Base-by-base conservation (phyloP, 1,284 basidiomycete genomes). In the Irpex lacteus region DNA sequence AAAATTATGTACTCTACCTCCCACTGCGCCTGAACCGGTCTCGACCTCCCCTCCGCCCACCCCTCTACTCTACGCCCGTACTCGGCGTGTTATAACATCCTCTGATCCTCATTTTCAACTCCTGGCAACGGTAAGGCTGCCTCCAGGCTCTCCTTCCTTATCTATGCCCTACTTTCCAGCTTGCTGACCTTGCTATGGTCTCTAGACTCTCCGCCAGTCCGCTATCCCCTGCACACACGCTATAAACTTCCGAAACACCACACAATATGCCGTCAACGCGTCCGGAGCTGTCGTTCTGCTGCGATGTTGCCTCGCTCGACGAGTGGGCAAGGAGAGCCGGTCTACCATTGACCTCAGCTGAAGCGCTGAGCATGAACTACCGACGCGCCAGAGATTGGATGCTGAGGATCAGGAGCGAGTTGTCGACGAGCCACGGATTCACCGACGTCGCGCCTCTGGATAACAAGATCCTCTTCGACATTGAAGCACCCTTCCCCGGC, bases 271-370 rank as follows among this genome's bases (percentile, higher is more conserved):
- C 60, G 72, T 70, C 63, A 65, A 74, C 60, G 74, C 75, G 60
- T 75, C 83, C 55, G 80, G 58, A 91, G 72, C 84, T 92, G 74
- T 81, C 88, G 65, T 93, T 93, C 74, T 90, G 87, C 66, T 87
- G 85, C 74, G 87, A 90, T 69, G 88, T 93, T 72, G 80, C 81
- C 63, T 87, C 89, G 72, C 91, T 93, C 87, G 89, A 92, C 76
- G 86, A 83, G 65, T 93, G 91, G 91, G 88, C 91, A 0, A 81
- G 77, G 62, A 85, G 90, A 63, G 91, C 91, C 0, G 82, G 85
- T 71, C 91, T 93, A 60, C 90, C 90, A 44, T 81, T 93, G 66
- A 91, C 90, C 64, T 91, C 87, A 61, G 91, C 90, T 60, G 91
- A 92, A 67, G 89, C 89, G 40, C 78, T 93, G 59, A 90, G 90